Percentiles rank a stretch among this genome's conserved stretches.
Evolutionary conservation across 1,284 basidiomycete genomes (phyloP).

Genomic region (Apiotrichum mycotoxinovorans): DNA sequence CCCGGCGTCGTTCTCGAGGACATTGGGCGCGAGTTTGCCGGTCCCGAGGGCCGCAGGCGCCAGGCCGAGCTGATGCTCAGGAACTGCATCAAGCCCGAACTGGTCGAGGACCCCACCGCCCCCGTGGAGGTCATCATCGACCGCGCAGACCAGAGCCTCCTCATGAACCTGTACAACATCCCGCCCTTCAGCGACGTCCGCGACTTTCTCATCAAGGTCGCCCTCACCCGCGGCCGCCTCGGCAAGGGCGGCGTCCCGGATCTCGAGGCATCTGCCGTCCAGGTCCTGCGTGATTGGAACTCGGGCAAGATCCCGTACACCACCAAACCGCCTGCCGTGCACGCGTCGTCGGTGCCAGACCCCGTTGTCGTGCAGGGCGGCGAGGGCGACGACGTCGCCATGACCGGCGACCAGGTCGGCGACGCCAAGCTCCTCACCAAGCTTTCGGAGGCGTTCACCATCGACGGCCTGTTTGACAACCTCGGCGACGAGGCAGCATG

Average conservation of each 20-base stretch:
- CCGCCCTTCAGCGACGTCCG: constrained; percentile 66
- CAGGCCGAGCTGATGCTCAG: constrained; percentile 73
- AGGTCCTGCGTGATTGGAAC: constrained; percentile 93
- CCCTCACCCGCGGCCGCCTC: constrained; percentile 76
- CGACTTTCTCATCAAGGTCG: constrained; percentile 88
- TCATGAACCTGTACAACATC: constrained; percentile 78
- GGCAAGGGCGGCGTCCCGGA: constrained; percentile 92
- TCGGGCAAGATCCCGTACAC: constrained; percentile 90
- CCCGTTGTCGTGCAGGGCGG: constrained; percentile 20
- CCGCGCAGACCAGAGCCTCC: constrained; percentile 63
- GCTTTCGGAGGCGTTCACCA: constrained; percentile 46
- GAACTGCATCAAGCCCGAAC: constrained; percentile 89
- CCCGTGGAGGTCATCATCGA: constrained; percentile 81
- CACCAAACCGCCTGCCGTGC: constrained; percentile 71
- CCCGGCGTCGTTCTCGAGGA: constrained; percentile 82
- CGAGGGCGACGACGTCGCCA: constrained; percentile 31
- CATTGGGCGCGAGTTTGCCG: constrained; percentile 56
- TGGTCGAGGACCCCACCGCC: constrained; percentile 83
- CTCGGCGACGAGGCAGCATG: constrained; percentile 43
- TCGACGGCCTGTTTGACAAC: constrained; percentile 47
- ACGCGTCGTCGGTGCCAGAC: constrained; percentile 44
- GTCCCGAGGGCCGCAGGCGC: constrained; percentile 55
- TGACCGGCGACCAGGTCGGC: constrained; percentile 38
- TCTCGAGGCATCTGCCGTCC: constrained; percentile 73
- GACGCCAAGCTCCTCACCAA: constrained; percentile 45